phyloP scores from a whole-genome alignment of 1,284 basidiomycete genomes.

The Irpex sp. region DNA sequence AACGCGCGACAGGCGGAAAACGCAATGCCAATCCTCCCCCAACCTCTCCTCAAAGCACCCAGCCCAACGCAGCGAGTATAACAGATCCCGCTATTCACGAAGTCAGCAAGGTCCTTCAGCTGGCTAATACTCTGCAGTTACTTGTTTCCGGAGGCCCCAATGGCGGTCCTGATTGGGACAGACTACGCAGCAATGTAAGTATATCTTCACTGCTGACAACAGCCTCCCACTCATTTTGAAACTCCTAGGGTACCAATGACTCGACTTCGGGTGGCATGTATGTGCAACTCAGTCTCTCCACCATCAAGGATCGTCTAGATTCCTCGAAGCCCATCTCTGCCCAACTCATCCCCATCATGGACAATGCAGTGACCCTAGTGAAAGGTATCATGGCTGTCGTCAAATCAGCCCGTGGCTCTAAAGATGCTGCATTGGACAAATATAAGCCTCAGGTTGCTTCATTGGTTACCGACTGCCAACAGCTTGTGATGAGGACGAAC shows the following conservation, averaged over 20 bases:
- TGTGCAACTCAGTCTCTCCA: background rate
- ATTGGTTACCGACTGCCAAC: background rate
- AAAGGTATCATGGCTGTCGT: background rate
- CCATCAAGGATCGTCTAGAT: background rate
- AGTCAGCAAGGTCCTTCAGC: background rate
- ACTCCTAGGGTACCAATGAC: background rate
- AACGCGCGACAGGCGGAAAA: background rate
- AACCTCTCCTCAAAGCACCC: background rate
- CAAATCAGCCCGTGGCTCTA: background rate
- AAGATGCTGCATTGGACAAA: background rate
- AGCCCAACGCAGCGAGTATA: background rate
- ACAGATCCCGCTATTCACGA: background rate
- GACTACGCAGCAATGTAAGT: background rate
- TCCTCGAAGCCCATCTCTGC: background rate
- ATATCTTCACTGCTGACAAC: background rate
- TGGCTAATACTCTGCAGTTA: background rate
- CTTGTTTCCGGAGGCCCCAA: background rate
- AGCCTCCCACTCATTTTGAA: background rate
- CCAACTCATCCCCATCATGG: slow-evolving; percentile 1
- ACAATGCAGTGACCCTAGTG: background rate
- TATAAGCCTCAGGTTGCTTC: background rate
- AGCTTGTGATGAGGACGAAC: background rate
- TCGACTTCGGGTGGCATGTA: background rate
- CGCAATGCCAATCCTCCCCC: background rate
- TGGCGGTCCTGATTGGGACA: background rate